phyloP scores from a whole-genome alignment of 2,329 filamentous ascomycete species.

The Aspergillus sergii region DNA sequence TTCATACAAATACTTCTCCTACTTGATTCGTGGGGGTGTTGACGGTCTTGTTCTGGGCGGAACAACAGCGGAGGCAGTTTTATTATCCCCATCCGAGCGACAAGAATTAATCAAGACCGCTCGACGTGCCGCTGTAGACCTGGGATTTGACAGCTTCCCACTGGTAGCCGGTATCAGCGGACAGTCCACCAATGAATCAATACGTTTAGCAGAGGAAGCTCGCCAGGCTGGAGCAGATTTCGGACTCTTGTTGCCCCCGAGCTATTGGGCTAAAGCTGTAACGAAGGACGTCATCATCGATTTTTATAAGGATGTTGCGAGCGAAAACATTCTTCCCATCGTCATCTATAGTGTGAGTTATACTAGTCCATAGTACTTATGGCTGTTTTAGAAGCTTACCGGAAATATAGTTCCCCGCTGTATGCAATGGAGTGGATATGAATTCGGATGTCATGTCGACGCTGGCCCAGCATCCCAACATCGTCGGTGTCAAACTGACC shows the following conservation, averaged over 20 bases:
- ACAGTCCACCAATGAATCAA: constrained; percentile 42
- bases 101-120: constrained; percentile 46
- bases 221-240: constrained; percentile 43
- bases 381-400: not conserved
- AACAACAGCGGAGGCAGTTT: constrained; percentile 51
- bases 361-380: not conserved
- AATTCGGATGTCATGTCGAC: constrained; percentile 38
- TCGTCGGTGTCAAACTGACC: constrained; percentile 38
- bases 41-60: constrained; percentile 50
- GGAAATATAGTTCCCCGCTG: not conserved
- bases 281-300: constrained; percentile 36
- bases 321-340: constrained; percentile 41
- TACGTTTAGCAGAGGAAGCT: constrained; percentile 44
- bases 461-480: constrained; percentile 33
- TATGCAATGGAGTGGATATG: constrained; percentile 45
- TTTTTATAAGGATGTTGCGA: constrained; percentile 44
- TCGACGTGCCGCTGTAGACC: constrained; percentile 37
- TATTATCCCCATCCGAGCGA: constrained; percentile 47
- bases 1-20: constrained; percentile 47
- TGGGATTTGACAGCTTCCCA: constrained; percentile 38
- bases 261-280: constrained; percentile 45
- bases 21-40: constrained; percentile 48
- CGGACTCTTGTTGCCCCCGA: constrained; percentile 43
- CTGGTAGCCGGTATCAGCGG: constrained; percentile 47
- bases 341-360: constrained; percentile 49